Percentiles rank a stretch among this genome's conserved stretches.
phyloP scores from a whole-genome alignment of 306 rosid species.

The Quercus robur region DNA sequence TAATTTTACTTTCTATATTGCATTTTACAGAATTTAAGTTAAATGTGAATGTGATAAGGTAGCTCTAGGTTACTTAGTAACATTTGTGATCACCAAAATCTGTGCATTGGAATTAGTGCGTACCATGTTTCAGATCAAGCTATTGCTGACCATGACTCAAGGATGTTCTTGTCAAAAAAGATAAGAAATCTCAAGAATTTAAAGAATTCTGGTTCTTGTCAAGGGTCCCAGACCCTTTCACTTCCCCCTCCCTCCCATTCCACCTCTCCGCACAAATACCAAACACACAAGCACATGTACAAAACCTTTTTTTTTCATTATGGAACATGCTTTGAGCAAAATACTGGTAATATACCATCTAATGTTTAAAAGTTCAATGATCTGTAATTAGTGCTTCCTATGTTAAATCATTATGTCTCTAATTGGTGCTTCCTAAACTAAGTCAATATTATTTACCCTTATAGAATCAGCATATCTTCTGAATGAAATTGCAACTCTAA shows the following conservation, averaged over 20 bases:
- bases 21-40: no score
- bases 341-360: not conserved
- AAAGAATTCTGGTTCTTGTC: no score
- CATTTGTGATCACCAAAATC: no score
- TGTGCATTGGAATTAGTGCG: no score
- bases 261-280: no score
- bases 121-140: not conserved
- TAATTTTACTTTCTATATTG: not conserved
- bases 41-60: no score
- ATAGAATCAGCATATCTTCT: not conserved
- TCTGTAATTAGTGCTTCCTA: not conserved
- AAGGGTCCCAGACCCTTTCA: no score
- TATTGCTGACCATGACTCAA: not conserved
- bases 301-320: not conserved
- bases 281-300: not conserved
- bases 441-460: not conserved
- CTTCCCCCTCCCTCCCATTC: no score
- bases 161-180: no score
- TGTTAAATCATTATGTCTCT: not conserved
- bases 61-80: no score
- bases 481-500: no score
- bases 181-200: no score
- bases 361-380: not conserved
- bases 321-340: not conserved
- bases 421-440: not conserved